phyloP scores from a whole-genome alignment of 306 rosid genomes.

The Ziziphus jujuba region DNA sequence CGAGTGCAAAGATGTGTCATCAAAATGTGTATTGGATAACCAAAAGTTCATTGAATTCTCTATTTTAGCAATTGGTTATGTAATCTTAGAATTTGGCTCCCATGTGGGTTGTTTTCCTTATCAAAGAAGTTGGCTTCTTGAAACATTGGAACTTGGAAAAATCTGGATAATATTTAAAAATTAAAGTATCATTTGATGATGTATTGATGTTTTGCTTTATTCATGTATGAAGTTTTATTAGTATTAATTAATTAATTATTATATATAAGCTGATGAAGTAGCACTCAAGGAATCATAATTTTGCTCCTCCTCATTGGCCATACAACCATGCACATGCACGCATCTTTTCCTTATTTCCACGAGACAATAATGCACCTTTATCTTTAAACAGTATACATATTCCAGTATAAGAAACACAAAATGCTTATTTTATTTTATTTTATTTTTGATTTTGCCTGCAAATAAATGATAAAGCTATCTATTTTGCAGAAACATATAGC shows the following conservation, averaged over 20 bases:
- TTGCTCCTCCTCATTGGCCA: slow-evolving; percentile 14
- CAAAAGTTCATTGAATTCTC: slow-evolving; percentile 27
- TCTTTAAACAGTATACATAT: neutral
- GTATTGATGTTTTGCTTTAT: slow-evolving; percentile 15
- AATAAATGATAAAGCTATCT: no score
- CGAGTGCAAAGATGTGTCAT: slow-evolving; percentile 52
- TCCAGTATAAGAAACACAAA: neutral
- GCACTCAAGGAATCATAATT: slow-evolving; percentile 16
- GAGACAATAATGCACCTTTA: neutral
- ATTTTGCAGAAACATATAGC: no score
- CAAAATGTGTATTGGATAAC: slow-evolving; percentile 27
- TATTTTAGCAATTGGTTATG: slow-evolving; percentile 28
- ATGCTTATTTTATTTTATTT: no score
- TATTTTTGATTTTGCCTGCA: no score
- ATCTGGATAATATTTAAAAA: neutral
- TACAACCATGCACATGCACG: slow-evolving; percentile 52
- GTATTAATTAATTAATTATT: neutral
- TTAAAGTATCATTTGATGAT: slow-evolving; percentile 1
- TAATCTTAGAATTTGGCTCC: slow-evolving; percentile 41
- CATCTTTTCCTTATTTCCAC: slow-evolving; percentile 21
- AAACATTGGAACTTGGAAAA: slow-evolving; percentile 33
- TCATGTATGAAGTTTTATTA: slow-evolving; percentile 1
- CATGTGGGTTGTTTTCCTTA: slow-evolving; percentile 70
- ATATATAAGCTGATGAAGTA: neutral
- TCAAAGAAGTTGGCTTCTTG: slow-evolving; percentile 33